A percentile compares a stretch with the other conserved stretches of the same genome.
Evolutionary conservation across 202 grass and related monocot genomes (phyloP).

Genomic region (Setaria italica): DNA sequence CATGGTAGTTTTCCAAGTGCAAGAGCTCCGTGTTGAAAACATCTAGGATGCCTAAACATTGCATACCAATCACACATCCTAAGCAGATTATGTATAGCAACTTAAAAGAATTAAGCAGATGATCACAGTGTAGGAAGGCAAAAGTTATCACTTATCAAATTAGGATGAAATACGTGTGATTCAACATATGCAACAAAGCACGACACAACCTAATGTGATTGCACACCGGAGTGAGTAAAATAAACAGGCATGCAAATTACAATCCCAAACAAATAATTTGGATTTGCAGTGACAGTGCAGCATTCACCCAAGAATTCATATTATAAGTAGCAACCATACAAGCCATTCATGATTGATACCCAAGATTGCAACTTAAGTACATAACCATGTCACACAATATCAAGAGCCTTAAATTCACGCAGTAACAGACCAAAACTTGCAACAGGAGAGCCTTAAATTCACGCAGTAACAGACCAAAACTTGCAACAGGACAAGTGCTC

Average conservation of each 20-base stretch:
- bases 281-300: not conserved
- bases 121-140: no score
- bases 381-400: conserved; percentile 10
- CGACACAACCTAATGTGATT: no score
- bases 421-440: conserved; percentile 45
- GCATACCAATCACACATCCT: not conserved
- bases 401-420: not conserved
- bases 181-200: no score
- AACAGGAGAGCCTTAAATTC: conserved; percentile 27
- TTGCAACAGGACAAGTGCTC: conserved; percentile 28
- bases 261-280: not conserved
- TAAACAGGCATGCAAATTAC: no score
- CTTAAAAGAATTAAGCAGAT: no score
- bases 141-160: not conserved
- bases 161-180: no score
- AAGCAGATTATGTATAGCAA: not conserved
- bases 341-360: not conserved
- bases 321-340: not conserved
- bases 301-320: no score
- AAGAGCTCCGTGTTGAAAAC: no score
- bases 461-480: conserved; percentile 42
- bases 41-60: not conserved
- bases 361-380: not conserved
- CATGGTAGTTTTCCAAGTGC: not conserved
- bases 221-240: no score